Percentiles rank a stretch among this genome's conserved stretches.
These are phyloP conservation scores for Debaryomyces hansenii DNA, from an alignment of 805 yeast species.

Conservation along the genomic window DNA sequence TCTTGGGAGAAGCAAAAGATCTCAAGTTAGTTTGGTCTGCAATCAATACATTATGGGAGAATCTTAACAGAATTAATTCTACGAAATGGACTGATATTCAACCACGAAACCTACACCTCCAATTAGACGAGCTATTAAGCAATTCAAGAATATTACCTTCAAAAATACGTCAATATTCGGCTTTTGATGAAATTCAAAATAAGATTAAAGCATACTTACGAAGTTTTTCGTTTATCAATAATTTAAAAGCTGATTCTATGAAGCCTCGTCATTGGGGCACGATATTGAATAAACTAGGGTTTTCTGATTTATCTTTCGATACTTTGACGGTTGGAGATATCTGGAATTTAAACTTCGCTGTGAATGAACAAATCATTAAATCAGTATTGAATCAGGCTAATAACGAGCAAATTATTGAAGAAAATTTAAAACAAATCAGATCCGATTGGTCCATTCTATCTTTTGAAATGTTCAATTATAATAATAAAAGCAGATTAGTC, in stretches of 20 bases:
- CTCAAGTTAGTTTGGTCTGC: conserved; percentile 65
- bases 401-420: conserved; percentile 68
- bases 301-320: conserved; percentile 16
- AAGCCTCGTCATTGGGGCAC: conserved; percentile 67
- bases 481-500: conserved; percentile 54
- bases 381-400: conserved; percentile 61
- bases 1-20: conserved; percentile 53
- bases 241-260: conserved; percentile 56
- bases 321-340: conserved; percentile 56
- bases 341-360: conserved; percentile 52
- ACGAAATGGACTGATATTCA: conserved; percentile 51
- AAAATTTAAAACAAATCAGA: conserved; percentile 50
- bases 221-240: conserved; percentile 37
- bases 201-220: conserved; percentile 41
- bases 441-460: conserved; percentile 54
- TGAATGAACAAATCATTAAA: conserved; percentile 48
- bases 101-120: conserved; percentile 43
- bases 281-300: conserved; percentile 37
- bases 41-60: conserved; percentile 50
- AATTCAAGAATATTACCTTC: conserved; percentile 54
- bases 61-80: conserved; percentile 42
- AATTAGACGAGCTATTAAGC: conserved; percentile 51
- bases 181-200: conserved; percentile 59
- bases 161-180: conserved; percentile 63
- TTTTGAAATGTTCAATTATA: conserved; percentile 56